Conservation (phyloP, 108 stramenopile genomes). For the Nannochloropsis gaditana region DNA sequence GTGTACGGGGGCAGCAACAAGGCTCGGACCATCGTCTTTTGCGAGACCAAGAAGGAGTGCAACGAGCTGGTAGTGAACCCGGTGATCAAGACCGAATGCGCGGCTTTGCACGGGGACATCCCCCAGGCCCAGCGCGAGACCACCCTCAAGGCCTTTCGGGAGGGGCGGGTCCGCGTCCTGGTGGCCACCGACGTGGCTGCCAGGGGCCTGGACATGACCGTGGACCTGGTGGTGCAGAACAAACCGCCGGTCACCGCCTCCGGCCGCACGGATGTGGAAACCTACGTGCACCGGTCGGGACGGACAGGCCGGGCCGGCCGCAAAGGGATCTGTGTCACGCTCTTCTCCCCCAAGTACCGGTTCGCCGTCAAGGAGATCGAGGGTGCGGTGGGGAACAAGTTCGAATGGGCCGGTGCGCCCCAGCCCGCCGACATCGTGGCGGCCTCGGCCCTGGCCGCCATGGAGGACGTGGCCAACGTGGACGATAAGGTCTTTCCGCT, state of each 20-base stretch:
- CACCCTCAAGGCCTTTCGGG: constrained; percentile 86
- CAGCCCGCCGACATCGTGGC: constrained; percentile 55
- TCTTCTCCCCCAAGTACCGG: constrained; percentile 69
- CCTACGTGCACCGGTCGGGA: constrained; percentile 90
- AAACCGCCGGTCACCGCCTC: constrained; percentile 66
- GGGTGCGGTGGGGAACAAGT: constrained; percentile 41
- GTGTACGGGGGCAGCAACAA: constrained; percentile 74
- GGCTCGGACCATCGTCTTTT: constrained; percentile 96
- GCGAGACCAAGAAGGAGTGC: constrained; percentile 83
- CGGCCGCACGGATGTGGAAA: constrained; percentile 70
- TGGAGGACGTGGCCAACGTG: constrained; percentile 44
- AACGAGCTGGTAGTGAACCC: constrained; percentile 63
- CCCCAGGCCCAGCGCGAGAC: constrained; percentile 94
- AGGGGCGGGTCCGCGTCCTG: constrained; percentile 86
- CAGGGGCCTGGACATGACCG: constrained; percentile 95
- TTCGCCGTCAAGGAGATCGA: constrained; percentile 86
- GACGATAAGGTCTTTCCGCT: constrained; percentile 38
- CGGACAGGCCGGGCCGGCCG: constrained; percentile 95
- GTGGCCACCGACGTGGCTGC: constrained; percentile 99
- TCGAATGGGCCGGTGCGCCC: constrained; percentile 21
- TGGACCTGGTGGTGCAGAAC: constrained; percentile 90
- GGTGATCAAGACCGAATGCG: constrained; percentile 45
- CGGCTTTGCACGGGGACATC: constrained; percentile 97
- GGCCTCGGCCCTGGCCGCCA: constrained; percentile 48
- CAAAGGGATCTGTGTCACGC: constrained; percentile 86